Percentiles rank a stretch among this genome's conserved stretches.
Conservation (phyloP, 208 protist genomes). For the Jaenimonas drosophilae region DNA sequence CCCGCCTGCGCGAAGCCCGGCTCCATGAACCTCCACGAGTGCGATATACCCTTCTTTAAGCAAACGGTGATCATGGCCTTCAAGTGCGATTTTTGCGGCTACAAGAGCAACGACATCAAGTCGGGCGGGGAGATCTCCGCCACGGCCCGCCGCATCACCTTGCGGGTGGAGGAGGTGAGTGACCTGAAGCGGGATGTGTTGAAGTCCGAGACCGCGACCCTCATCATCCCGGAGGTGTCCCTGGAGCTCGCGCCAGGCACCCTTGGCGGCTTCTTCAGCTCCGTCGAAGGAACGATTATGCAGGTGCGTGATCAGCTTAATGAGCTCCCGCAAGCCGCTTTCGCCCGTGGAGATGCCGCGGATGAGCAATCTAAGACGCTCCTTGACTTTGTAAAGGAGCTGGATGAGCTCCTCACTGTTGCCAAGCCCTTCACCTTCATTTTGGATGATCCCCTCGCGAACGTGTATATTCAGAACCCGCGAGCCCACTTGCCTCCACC, state of each 20-base stretch:
- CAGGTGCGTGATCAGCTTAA: conserved; percentile 84
- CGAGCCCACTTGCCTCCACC: conserved; percentile 74
- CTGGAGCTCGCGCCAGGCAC: conserved; percentile 85
- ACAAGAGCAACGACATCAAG: conserved; percentile 93
- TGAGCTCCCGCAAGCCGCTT: conserved; percentile 66
- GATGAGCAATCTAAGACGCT: conserved; percentile 54
- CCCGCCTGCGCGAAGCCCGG: conserved; percentile 60
- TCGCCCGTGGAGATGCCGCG: conserved; percentile 65
- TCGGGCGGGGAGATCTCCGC: conserved; percentile 76
- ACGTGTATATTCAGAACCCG: conserved; percentile 91
- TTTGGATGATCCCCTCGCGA: conserved; percentile 89
- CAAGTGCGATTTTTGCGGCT: conserved; percentile 90
- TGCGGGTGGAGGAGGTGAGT: conserved; percentile 59
- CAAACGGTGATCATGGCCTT: conserved; percentile 92
- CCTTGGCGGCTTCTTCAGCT: conserved; percentile 92
- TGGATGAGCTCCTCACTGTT: conserved; percentile 53
- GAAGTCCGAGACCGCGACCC: conserved; percentile 87
- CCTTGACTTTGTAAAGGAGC: conserved; percentile 67
- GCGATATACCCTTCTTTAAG: conserved; percentile 94
- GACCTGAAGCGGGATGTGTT: conserved; percentile 92
- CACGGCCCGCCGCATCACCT: conserved; percentile 56
- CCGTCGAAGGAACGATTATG: conserved; percentile 87
- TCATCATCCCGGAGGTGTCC: conserved; percentile 83
- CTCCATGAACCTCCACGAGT: conserved; percentile 72
- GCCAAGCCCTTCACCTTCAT: conserved; percentile 86